These are phyloP conservation scores for Chenopodium quinoa DNA, from an alignment of 148 eudicot genomes.

Conservation along the genomic window DNA sequence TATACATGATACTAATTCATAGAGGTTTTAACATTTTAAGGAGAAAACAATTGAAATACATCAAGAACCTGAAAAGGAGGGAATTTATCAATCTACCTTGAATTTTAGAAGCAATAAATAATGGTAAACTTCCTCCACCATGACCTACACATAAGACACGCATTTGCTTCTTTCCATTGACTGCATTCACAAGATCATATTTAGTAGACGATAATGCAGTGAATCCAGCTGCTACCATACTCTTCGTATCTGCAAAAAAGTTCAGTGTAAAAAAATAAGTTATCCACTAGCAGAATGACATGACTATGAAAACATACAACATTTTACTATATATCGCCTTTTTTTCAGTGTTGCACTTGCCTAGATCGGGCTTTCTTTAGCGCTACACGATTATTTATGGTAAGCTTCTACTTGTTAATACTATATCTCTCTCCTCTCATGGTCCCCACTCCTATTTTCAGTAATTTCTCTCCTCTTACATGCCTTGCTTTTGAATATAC, in stretches of 20 bases:
- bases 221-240: constrained; percentile 87
- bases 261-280: constrained; percentile 8
- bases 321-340: neutral
- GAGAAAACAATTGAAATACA: neutral
- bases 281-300: neutral
- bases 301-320: neutral
- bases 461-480: too few species aligned
- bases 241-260: constrained; percentile 63
- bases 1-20: neutral
- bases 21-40: neutral
- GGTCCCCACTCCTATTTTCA: too few species aligned
- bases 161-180: constrained; percentile 51
- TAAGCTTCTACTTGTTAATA: too few species aligned
- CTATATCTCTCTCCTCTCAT: too few species aligned
- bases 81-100: constrained; percentile 47
- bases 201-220: constrained; percentile 56
- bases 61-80: neutral
- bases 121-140: constrained; percentile 95
- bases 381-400: too few species aligned
- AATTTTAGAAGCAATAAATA: constrained; percentile 71
- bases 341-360: too few species aligned
- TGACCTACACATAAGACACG: constrained; percentile 85
- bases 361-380: too few species aligned
- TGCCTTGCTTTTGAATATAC: too few species aligned
- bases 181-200: constrained; percentile 58